These are phyloP conservation scores for Fusarium secorum DNA, from an alignment of 2,329 filamentous ascomycete genomes.

Conservation along the genomic window DNA sequence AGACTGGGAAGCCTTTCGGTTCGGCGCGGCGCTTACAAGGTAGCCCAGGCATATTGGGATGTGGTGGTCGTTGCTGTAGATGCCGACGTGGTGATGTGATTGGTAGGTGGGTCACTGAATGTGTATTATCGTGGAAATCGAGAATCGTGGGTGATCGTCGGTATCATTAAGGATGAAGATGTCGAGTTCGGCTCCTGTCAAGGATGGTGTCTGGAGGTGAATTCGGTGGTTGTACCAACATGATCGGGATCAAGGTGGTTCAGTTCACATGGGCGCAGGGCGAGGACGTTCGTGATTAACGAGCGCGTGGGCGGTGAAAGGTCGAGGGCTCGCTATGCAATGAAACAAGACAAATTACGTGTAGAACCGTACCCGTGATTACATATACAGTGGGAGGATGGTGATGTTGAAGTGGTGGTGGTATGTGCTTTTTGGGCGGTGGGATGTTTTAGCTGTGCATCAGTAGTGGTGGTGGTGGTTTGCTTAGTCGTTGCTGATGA, in stretches of 20 bases:
- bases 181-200: conserved; percentile 48
- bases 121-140: conserved; percentile 12
- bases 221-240: conserved; percentile 51
- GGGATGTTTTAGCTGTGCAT: conserved; percentile 24
- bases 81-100: not conserved
- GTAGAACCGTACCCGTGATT: conserved; percentile 10
- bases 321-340: not conserved
- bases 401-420: conserved; percentile 3
- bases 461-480: not conserved
- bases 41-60: conserved; percentile 62
- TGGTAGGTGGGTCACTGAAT: conserved; percentile 7
- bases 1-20: conserved; percentile 15
- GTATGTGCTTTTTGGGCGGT: conserved; percentile 33
- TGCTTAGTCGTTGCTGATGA: conserved; percentile 25
- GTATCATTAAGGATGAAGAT: conserved; percentile 55
- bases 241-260: conserved; percentile 48
- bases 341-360: not conserved
- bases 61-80: not conserved
- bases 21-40: conserved; percentile 55
- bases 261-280: conserved; percentile 47
- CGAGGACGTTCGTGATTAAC: conserved; percentile 11
- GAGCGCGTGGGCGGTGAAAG: not conserved
- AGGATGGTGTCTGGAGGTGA: conserved; percentile 48
- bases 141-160: conserved; percentile 37
- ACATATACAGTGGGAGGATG: conserved; percentile 12